Conservation (phyloP, 1,284 basidiomycete species). For the Trichosporon ovoides region DNA sequence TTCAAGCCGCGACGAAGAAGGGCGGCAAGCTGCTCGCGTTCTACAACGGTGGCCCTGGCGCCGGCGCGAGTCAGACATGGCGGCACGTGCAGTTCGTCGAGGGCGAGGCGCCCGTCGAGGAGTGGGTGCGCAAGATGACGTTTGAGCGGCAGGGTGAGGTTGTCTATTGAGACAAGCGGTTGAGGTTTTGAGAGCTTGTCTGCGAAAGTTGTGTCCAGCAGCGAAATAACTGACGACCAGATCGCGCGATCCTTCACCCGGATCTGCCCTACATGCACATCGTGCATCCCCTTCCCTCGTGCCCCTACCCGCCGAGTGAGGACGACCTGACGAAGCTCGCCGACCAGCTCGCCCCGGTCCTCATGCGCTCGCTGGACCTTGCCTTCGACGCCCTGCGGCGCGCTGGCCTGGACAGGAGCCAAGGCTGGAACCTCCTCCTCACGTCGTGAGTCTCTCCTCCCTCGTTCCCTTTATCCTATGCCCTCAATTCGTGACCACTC, state of each 20-base stretch:
- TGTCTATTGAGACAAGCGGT: too few species aligned
- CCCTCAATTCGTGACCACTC: too few species aligned
- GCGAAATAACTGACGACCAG: conserved; percentile 49
- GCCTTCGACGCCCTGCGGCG: conserved; percentile 59
- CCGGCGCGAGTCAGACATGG: conserved; percentile 80
- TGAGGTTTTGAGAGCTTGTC: too few species aligned
- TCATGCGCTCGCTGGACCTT: conserved; percentile 71
- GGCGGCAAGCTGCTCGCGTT: conserved; percentile 62
- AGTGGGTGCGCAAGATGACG: conserved; percentile 56
- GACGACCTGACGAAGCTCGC: conserved; percentile 51
- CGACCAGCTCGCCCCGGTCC: conserved; percentile 58
- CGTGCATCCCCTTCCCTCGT: conserved; percentile 52
- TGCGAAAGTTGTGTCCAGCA: too few species aligned
- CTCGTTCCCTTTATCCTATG: too few species aligned
- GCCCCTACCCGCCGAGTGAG: conserved; percentile 53
- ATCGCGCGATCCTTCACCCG: conserved; percentile 64
- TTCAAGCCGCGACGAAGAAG: conserved; percentile 59
- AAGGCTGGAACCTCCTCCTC: conserved; percentile 70
- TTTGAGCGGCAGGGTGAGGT: conserved; percentile 59
- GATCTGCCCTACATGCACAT: conserved; percentile 73
- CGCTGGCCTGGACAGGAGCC: conserved; percentile 31
- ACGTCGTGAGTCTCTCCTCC: conserved; percentile 53
- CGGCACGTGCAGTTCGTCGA: conserved; percentile 81
- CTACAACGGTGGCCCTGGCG: conserved; percentile 76
- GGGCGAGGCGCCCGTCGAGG: conserved; percentile 65